These are phyloP conservation scores for Penicillium glabrum DNA, from an alignment of 2,329 filamentous ascomycete species.

Conservation along the genomic window DNA sequence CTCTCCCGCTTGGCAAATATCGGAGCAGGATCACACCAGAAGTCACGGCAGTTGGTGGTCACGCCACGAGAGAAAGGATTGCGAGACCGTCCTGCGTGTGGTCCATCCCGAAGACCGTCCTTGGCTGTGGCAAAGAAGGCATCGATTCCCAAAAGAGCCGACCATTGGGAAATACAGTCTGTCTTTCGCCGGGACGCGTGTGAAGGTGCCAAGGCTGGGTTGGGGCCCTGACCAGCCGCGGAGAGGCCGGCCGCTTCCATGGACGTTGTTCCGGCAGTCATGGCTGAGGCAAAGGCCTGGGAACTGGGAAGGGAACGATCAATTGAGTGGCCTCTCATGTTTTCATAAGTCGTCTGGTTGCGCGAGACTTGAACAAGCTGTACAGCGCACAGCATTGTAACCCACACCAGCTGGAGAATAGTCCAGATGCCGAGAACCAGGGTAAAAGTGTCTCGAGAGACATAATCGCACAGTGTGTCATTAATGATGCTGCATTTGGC, in stretches of 20 bases:
- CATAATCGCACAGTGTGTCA: slow-evolving; percentile 69
- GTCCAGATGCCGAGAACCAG: slow-evolving; percentile 78
- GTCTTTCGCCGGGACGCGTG: slow-evolving; percentile 52
- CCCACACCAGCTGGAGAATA: slow-evolving; percentile 85
- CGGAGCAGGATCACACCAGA: slow-evolving; percentile 89
- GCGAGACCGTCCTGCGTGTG: slow-evolving; percentile 51
- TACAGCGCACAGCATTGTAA: slow-evolving; percentile 93
- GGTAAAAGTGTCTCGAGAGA: slow-evolving; percentile 82
- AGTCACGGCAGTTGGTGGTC: slow-evolving; percentile 89
- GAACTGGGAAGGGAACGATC: slow-evolving; percentile 53
- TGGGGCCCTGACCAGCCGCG: slow-evolving; percentile 63
- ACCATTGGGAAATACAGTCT: slow-evolving; percentile 76
- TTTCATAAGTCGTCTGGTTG: slow-evolving; percentile 94
- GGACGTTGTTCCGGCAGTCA: slow-evolving; percentile 68
- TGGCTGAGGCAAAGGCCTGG: slow-evolving; percentile 62
- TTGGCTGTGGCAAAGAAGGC: slow-evolving; percentile 90
- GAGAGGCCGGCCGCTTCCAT: slow-evolving; percentile 70
- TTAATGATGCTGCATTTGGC: slow-evolving; percentile 71
- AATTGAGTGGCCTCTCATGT: slow-evolving; percentile 79
- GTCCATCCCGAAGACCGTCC: slow-evolving; percentile 61
- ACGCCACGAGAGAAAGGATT: slow-evolving; percentile 87
- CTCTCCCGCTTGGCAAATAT: slow-evolving; percentile 73
- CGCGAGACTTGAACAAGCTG: slow-evolving; percentile 90
- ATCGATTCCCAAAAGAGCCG: slow-evolving; percentile 82
- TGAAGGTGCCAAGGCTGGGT: slow-evolving; percentile 52